Base-by-base conservation (phyloP, 768 basidiomycete species). In the Hypholoma sublateritium region DNA sequence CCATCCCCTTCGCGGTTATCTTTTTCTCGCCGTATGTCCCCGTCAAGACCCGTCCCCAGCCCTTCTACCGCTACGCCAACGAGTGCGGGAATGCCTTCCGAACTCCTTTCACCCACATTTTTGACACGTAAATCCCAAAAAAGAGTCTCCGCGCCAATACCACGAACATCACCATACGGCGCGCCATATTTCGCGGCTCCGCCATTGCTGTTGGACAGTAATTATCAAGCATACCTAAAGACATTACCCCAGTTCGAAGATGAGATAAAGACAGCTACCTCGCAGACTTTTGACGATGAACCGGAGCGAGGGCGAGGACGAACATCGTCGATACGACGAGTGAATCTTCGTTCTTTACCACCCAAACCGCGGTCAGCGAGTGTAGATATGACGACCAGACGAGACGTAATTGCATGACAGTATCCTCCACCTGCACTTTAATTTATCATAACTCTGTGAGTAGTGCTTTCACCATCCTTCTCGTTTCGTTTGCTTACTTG, bases 121-220 rank as follows among this genome's bases (percentile, higher is more conserved):
- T 51, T 65, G n/a, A 57, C 69, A 34, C 66, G 68, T 19, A 75
- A 72, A 55, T 19, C 62, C 24, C 62, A 69, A 35, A 64, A 72
- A 50, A 70, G 72, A 25, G 58, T 59, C 2, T 72, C 76, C 5
- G 59, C 69, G 7, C 74, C 76, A 14, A 61, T 68, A 43, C 70
- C 70, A 43, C 68, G 78, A 22, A 79, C 78, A 14, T 69, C 62
- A 36, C 78, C 78, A 4, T 79, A 79, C 53, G 76, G 72, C 45
- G 74, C 78, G 25, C 77, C 78, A 5, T 78, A 78, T 70, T 79
- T 79, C 58, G 77, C 77, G 1, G 59, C 70, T 22, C 77, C 77
- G 9, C 77, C 77, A 6, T 58, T 67, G 17, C 46, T 67, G 32
- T 53, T 69, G 12, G 65, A 69, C 13, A 59, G 61, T 25, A 58